Conservation (phyloP, 129 eudicot species). For the Flaveria robusta region DNA sequence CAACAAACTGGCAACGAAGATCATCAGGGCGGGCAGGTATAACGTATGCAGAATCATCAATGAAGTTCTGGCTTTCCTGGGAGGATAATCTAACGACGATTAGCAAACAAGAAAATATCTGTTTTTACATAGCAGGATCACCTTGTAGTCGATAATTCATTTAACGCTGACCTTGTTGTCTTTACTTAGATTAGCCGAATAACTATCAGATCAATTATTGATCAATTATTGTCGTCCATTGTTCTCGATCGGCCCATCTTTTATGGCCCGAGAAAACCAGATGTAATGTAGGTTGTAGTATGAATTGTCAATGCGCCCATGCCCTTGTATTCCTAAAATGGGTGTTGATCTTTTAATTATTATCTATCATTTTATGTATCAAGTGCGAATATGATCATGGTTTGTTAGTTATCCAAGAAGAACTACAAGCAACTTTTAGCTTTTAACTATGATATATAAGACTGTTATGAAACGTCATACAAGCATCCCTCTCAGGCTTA, state of each 20-base stretch:
- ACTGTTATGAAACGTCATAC: neutral
- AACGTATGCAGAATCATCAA: slow-evolving; percentile 4
- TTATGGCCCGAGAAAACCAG: slow-evolving; percentile 25
- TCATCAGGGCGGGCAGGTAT: slow-evolving; percentile 29
- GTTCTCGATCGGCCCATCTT: slow-evolving; percentile 29
- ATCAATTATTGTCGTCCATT: slow-evolving; percentile 25
- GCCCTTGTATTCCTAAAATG: slow-evolving; percentile 31
- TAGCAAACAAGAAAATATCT: slow-evolving; percentile 30
- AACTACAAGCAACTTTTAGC: neutral
- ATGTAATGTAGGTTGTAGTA: slow-evolving; percentile 32
- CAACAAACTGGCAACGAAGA: slow-evolving; percentile 38
- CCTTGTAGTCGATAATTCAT: slow-evolving; percentile 22
- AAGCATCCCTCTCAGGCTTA: neutral
- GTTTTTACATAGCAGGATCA: slow-evolving; percentile 10
- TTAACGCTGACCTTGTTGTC: slow-evolving; percentile 19
- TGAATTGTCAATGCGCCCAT: slow-evolving; percentile 3
- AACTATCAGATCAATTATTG: slow-evolving; percentile 27
- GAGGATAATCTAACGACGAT: slow-evolving; percentile 49
- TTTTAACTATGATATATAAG: neutral
- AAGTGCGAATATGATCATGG: slow-evolving; percentile 19
- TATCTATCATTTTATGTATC: slow-evolving; percentile 27
- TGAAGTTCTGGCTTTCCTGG: slow-evolving; percentile 39
- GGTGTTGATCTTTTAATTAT: slow-evolving; percentile 13
- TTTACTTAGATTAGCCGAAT: slow-evolving; percentile 20
- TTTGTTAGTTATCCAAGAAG: neutral